A percentile compares a stretch with the other conserved stretches of the same genome.
Evolutionary conservation across 2,329 filamentous ascomycete species (phyloP).

Genomic region (Calonectria hawksworthii): DNA sequence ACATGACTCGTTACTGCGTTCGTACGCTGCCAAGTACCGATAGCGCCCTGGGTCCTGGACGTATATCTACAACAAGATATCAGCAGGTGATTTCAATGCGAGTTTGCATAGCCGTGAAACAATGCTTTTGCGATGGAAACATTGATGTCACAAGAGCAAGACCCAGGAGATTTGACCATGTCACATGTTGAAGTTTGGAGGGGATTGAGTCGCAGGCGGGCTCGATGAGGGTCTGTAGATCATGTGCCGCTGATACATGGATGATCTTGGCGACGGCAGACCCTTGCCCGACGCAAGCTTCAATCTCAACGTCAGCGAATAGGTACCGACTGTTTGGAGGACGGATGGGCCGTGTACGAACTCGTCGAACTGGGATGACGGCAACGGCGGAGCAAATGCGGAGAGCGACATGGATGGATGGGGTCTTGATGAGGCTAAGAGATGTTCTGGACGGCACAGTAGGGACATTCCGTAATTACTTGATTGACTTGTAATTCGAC

Average conservation of each 20-base stretch:
- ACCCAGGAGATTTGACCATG: background rate
- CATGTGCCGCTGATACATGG: background rate
- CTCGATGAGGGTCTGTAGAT: background rate
- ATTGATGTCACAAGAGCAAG: background rate
- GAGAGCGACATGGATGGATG: background rate
- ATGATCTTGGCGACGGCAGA: background rate
- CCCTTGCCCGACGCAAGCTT: background rate
- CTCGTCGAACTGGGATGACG: background rate
- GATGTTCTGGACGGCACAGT: background rate
- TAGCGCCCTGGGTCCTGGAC: background rate
- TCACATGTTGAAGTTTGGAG: background rate
- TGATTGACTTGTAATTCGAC: slow-evolving; percentile 4
- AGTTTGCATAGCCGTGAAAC: background rate
- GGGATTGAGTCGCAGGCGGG: background rate
- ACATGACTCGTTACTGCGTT: background rate
- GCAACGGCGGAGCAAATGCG: background rate
- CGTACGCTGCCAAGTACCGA: background rate
- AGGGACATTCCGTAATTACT: slow-evolving; percentile 6
- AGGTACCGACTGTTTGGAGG: background rate
- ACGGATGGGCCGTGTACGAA: background rate
- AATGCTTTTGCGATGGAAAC: background rate
- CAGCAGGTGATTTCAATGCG: background rate
- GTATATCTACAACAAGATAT: background rate
- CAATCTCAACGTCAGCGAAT: background rate
- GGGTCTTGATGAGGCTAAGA: background rate